Evolutionary conservation across 2,329 filamentous ascomycete species (phyloP).

Genomic region (Fusarium dimerum): DNA sequence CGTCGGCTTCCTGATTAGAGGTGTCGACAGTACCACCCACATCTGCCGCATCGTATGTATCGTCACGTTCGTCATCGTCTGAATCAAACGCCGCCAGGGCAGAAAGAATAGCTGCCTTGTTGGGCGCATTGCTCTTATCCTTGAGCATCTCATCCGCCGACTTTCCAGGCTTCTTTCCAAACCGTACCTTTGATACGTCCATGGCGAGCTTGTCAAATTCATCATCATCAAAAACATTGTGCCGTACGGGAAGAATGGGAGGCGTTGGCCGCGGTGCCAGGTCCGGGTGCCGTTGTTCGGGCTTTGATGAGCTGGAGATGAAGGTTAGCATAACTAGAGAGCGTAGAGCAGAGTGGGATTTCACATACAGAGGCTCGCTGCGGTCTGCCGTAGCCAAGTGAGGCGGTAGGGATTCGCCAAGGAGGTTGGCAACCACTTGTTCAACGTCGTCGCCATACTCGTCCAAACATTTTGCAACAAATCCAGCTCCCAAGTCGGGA

Average conservation of each 20-base stretch:
- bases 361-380: constrained; percentile 60
- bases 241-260: constrained; percentile 56
- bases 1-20: constrained; percentile 56
- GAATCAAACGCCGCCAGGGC: constrained; percentile 87
- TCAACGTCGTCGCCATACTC: constrained; percentile 78
- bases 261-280: constrained; percentile 63
- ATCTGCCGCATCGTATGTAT: constrained; percentile 92
- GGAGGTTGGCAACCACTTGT: constrained; percentile 75
- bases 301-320: constrained; percentile 30
- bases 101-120: constrained; percentile 84
- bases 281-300: constrained; percentile 32
- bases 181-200: constrained; percentile 68
- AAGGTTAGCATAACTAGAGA: constrained; percentile 15
- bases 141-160: constrained; percentile 74
- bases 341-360: neutral
- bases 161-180: constrained; percentile 68
- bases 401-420: constrained; percentile 73
- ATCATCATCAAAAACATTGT: constrained; percentile 79
- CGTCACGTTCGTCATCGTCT: constrained; percentile 94
- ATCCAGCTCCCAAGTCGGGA: constrained; percentile 80
- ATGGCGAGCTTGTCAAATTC: constrained; percentile 73
- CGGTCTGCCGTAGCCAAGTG: constrained; percentile 67
- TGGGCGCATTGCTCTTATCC: constrained; percentile 64
- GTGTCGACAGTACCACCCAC: constrained; percentile 86
- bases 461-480: constrained; percentile 76